Percentiles rank a stretch among this genome's conserved stretches.
Conservation (phyloP, 129 eudicot genomes). For the Centaurea solstitialis region DNA sequence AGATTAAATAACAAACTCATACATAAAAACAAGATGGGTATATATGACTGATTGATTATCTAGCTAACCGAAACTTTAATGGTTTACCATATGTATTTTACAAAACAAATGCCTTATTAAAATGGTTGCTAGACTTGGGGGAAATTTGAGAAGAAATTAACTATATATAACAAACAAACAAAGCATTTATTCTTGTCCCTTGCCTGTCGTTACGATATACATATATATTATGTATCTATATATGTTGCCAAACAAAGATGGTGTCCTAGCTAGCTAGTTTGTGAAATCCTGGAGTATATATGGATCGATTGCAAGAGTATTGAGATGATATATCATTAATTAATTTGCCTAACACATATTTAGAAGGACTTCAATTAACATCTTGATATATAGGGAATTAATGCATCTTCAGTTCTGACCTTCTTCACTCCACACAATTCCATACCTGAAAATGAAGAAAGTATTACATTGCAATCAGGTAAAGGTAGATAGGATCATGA, state of each 20-base stretch:
- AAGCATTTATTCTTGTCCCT: neutral
- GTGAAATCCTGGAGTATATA: neutral
- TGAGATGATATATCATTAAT: too few relatives aligned
- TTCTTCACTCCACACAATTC: conserved; percentile 1
- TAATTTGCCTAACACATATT: too few relatives aligned
- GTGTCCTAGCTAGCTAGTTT: neutral
- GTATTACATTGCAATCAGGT: neutral
- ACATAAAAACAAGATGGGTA: neutral
- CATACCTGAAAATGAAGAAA: conserved; percentile 21
- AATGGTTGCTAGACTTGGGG: neutral
- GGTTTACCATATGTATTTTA: neutral
- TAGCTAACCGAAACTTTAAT: neutral
- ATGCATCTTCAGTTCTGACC: neutral
- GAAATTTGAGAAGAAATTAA: conserved; percentile 2
- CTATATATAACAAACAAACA: conserved; percentile 8
- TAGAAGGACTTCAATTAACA: too few relatives aligned
- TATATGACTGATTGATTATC: neutral
- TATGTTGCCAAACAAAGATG: conserved; percentile 2
- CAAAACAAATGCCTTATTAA: neutral
- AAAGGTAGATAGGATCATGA: neutral
- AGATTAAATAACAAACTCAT: conserved; percentile 1
- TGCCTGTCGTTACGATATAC: neutral
- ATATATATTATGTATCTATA: too few relatives aligned
- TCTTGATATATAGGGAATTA: neutral
- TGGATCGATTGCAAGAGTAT: neutral